These are phyloP conservation scores for Amborella trichopoda DNA, from an alignment of 164 flowering plant species.

Conservation along the genomic window DNA sequence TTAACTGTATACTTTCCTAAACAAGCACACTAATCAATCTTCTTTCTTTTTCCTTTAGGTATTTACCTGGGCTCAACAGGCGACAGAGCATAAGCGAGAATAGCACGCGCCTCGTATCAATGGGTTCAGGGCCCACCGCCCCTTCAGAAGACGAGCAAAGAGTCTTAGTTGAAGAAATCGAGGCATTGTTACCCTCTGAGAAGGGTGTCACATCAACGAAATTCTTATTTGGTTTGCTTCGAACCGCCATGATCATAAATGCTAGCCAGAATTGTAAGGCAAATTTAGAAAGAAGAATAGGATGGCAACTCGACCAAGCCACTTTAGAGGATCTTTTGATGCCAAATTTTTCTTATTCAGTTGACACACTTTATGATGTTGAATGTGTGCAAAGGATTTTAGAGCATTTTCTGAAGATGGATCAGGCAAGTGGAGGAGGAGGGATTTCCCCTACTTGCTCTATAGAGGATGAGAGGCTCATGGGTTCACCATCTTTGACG, in stretches of 20 bases:
- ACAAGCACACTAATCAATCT: no score
- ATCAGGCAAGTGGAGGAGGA: constrained; percentile 63
- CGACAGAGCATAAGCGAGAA: constrained; percentile 44
- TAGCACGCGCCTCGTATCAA: constrained; percentile 23
- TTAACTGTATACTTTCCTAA: no score
- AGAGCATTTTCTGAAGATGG: constrained; percentile 66
- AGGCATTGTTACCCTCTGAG: constrained; percentile 53
- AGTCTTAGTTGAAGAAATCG: constrained; percentile 67
- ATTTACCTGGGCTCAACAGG: constrained; percentile 69
- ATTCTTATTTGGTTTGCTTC: constrained; percentile 62
- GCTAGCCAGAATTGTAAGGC: constrained; percentile 59
- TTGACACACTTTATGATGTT: constrained; percentile 86
- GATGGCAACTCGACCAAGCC: constrained; percentile 87
- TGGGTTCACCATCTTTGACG: constrained; percentile 71
- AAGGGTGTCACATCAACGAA: constrained; percentile 66
- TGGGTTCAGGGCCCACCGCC: constrained; percentile 16
- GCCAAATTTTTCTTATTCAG: constrained; percentile 71
- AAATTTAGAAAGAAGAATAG: constrained; percentile 66
- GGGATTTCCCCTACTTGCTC: constrained; percentile 78
- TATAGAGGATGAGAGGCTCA: constrained; percentile 54
- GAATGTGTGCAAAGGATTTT: constrained; percentile 86
- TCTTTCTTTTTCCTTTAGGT: no score
- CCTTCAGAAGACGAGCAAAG: constrained; percentile 78
- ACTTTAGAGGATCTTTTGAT: constrained; percentile 80
- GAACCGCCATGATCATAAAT: constrained; percentile 69